These are phyloP conservation scores for Fusarium euwallaceae DNA, from an alignment of 2,329 filamentous ascomycete genomes.

Conservation along the genomic window DNA sequence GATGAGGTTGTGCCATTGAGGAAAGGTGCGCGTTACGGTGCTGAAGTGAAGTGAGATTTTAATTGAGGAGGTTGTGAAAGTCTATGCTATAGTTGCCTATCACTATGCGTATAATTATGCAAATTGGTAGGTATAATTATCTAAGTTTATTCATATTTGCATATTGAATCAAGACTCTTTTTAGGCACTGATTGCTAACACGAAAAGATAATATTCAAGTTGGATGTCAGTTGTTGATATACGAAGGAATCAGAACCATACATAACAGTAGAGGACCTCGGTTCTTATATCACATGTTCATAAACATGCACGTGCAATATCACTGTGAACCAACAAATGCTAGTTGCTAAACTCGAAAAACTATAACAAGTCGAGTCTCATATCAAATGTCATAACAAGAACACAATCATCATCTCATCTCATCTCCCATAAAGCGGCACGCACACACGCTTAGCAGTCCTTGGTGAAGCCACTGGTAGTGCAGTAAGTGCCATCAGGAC, in stretches of 20 bases:
- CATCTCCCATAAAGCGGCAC: background rate
- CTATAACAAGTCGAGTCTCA: background rate
- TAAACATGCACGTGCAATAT: background rate
- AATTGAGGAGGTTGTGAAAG: background rate
- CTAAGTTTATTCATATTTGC: too few relatives aligned
- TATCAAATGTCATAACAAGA: background rate
- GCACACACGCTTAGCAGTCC: constrained; percentile 28
- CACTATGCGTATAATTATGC: too few relatives aligned
- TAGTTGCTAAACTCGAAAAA: background rate
- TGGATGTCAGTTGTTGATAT: background rate
- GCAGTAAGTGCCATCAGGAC: constrained; percentile 41
- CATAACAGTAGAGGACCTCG: background rate
- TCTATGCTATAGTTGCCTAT: background rate
- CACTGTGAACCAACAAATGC: background rate
- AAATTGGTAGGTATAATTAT: too few relatives aligned
- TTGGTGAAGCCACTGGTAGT: constrained; percentile 21
- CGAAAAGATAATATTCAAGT: background rate
- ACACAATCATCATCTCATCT: background rate
- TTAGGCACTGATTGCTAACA: background rate
- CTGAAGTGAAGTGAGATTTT: background rate
- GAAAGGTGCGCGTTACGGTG: background rate
- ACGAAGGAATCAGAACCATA: background rate
- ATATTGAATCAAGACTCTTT: background rate
- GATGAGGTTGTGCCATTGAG: background rate
- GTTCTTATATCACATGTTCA: background rate